Base-by-base conservation (phyloP, 2,329 filamentous ascomycete genomes). In the Fusarium sp. region DNA sequence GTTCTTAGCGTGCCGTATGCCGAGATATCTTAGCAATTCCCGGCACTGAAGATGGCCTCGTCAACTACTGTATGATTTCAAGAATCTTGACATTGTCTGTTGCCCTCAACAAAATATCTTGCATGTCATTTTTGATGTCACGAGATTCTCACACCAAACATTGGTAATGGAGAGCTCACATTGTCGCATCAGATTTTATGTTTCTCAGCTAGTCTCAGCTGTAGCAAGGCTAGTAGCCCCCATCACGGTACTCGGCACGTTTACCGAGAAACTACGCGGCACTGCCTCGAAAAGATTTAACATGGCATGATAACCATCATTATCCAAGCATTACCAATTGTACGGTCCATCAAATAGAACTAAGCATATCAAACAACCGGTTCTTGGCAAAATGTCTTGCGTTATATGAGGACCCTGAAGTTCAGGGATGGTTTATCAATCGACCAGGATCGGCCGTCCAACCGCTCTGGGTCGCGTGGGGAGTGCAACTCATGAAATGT, bases 371-470 rank as follows among this genome's bases (percentile, higher is more conserved):
- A 7, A 39, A 19, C 27, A 54, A 29, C 35, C 2, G 33, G 18
- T 9, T 12, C 56, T 59, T 54, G 56, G 56, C n/a, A 23, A 2
- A 21, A 21, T 27, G 27, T 25, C 21, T 39, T n/a, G 35, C 46
- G 45, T 10, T n/a, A 9, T 23, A 16, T 11, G 19, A 48, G 10
- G 55, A 29, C 35, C 46, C 46, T 54, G 35, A 41, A 25, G 21
- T 21, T 39, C 27, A 41, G 5, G 44, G 44, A 41, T 25, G 37
- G 12, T 33, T 59, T 39, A 31, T 29, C 12, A 19, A 21, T 39
- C 16, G 27, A 60, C 57, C 46, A 55, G 55, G 55, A 49, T 58
- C 55, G 31, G 55, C 55, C 41, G 51, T 49, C 25, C 19, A 16
- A 5, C 4, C 19, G 7, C 14, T 27, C 18, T 38, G 33, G n/a